These are phyloP conservation scores for Huiozyma naganishii DNA, from an alignment of 805 yeast genomes.

Conservation along the genomic window DNA sequence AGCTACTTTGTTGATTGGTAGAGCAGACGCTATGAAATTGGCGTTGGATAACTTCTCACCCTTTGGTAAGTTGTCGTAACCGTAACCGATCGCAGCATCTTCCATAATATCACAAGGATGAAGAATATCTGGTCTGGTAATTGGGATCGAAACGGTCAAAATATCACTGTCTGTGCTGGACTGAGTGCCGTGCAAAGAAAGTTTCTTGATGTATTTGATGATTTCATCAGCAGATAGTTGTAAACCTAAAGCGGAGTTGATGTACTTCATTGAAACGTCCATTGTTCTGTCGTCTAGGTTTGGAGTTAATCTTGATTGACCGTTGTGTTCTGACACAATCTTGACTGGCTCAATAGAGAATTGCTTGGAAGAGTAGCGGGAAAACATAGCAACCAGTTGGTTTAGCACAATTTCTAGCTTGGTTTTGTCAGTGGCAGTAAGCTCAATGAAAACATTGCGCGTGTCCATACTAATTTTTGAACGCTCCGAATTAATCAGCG, in stretches of 20 bases:
- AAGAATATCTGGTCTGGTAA: slow-evolving; percentile 89
- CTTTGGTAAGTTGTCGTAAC: slow-evolving; percentile 78
- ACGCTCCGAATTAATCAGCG: slow-evolving; percentile 87
- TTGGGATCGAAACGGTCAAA: slow-evolving; percentile 67
- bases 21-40: slow-evolving; percentile 69
- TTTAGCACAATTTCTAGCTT: slow-evolving; percentile 88
- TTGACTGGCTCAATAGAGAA: slow-evolving; percentile 87
- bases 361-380: slow-evolving; percentile 70
- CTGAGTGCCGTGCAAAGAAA: slow-evolving; percentile 65
- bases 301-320: slow-evolving; percentile 68
- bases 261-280: slow-evolving; percentile 69
- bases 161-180: slow-evolving; percentile 31
- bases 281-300: slow-evolving; percentile 54
- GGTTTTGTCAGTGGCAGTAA: slow-evolving; percentile 91
- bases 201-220: slow-evolving; percentile 54
- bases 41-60: slow-evolving; percentile 70
- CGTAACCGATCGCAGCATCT: slow-evolving; percentile 94
- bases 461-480: slow-evolving; percentile 82
- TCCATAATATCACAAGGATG: slow-evolving; percentile 99
- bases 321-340: slow-evolving; percentile 72
- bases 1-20: slow-evolving; percentile 81
- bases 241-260: slow-evolving; percentile 89
- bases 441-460: slow-evolving; percentile 79
- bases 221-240: slow-evolving; percentile 59
- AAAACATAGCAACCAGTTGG: slow-evolving; percentile 91